These are phyloP conservation scores for Erythrophleum ivorense DNA, from an alignment of 331 rosid species.

Conservation along the genomic window DNA sequence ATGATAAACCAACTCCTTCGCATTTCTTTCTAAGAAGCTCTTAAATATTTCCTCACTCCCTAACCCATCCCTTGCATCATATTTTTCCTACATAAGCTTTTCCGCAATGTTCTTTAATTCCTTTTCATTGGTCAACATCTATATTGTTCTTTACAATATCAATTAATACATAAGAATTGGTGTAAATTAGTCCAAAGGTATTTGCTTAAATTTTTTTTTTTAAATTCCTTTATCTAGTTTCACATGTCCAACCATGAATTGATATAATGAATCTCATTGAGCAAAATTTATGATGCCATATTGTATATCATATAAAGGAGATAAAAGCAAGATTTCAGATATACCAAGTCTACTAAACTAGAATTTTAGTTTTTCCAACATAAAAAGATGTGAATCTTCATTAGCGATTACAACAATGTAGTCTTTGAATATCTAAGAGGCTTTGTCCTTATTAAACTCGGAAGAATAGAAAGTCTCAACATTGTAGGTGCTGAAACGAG, in stretches of 20 bases:
- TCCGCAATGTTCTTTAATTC: constrained; percentile 57
- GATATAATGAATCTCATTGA: background rate
- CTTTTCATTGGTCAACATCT: constrained; percentile 77
- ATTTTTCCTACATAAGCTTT: constrained; percentile 59
- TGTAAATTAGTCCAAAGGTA: background rate
- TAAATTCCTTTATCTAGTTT: background rate
- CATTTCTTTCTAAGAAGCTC: constrained; percentile 63
- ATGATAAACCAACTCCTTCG: constrained; percentile 72
- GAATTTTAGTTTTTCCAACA: background rate
- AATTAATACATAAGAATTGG: constrained; percentile 6
- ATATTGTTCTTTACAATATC: constrained; percentile 43
- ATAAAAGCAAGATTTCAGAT: background rate
- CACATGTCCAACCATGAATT: background rate
- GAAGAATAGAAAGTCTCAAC: constrained; percentile 45
- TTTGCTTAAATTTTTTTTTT: background rate
- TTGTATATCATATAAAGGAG: background rate
- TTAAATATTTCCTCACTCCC: constrained; percentile 53
- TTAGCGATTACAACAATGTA: constrained; percentile 82
- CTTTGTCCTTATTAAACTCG: constrained; percentile 48
- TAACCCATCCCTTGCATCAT: constrained; percentile 44
- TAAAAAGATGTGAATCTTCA: constrained; percentile 53
- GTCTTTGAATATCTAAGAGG: constrained; percentile 52
- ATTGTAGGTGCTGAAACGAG: constrained; percentile 47
- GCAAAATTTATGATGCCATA: background rate
- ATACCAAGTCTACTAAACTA: background rate